Evolutionary conservation across 139 green algal species (phyloP), one percentile per base, ranked within the genome.

Genomic region (Chlorella ohadii): DNA sequence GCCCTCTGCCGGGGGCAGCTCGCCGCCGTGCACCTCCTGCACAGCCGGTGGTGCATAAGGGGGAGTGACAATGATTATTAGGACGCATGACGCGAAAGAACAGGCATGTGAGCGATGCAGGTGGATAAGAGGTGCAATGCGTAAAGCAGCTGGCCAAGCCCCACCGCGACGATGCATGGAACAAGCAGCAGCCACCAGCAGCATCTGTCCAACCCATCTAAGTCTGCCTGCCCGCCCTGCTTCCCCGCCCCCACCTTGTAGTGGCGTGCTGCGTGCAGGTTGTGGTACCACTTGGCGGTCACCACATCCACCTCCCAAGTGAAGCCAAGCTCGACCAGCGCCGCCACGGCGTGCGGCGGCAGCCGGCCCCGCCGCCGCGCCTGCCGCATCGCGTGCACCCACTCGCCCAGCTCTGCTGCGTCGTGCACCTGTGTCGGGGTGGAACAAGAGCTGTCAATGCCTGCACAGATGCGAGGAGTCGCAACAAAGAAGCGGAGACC

Each of bases 301-400:
- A 84, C 38, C 27, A 79, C 67, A 66, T 91, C 85, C 47, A 91
- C 82, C 66, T 86, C 65, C 88, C 88, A 91, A 39, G 67, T 39
- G n/a, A 91, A 91, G 7, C 84, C 67, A 11, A 89, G 41, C 15
- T 47, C 71, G 55, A 89, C 85, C 51, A 91, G 88, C 38, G 70
- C 31, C 19, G 71, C 57, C 2, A 75, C 44, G 72, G 78, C 41
- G 55, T 47, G 86, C 23, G 79, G 36, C 28, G 68, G 55, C 33
- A 89, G 74, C 55, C 59, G 65, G 27, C 78, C 73, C 13, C 79
- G 70, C 59, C 78, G 81, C 39, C 56, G 55, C 47, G 76, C 34
- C 65, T 51, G 33, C 16, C 88, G 79, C 80, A 85, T 56, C 1
- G 55, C 17, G 57, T 88, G 78, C 31, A 87, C 85, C 88, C 88